phyloP scores from a whole-genome alignment of 106 monocot genomes.

The Narthecium ossifragum region DNA sequence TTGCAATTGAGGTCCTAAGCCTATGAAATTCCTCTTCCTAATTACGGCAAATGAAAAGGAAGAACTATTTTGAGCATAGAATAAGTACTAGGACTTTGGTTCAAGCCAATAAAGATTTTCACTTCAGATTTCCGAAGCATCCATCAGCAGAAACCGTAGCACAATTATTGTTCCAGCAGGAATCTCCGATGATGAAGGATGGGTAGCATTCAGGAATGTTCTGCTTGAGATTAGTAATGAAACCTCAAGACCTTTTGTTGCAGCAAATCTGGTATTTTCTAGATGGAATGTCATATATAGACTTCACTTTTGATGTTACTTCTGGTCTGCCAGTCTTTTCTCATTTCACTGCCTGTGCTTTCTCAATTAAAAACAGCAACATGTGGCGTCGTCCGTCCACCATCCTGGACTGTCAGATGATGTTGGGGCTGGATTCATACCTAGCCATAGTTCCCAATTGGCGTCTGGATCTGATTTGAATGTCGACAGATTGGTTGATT shows the following conservation, averaged over 20 bases:
- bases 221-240: constrained; percentile 78
- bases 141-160: constrained; percentile 75
- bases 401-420: constrained; percentile 92
- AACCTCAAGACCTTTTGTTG: constrained; percentile 41
- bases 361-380: constrained; percentile 30
- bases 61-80: no score
- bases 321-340: no score
- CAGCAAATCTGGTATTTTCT: constrained; percentile 43
- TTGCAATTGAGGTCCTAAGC: no score
- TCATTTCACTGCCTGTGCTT: background rate
- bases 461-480: constrained; percentile 54
- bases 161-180: constrained; percentile 85
- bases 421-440: constrained; percentile 94
- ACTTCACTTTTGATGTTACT: no score
- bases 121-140: constrained; percentile 78
- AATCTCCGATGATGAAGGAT: constrained; percentile 71
- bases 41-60: no score
- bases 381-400: constrained; percentile 48
- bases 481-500: constrained; percentile 58
- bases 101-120: no score
- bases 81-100: no score
- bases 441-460: constrained; percentile 44
- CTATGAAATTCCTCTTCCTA: no score
- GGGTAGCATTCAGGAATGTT: constrained; percentile 80
- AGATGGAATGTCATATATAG: no score